Percentiles rank a stretch among this genome's conserved stretches.
phyloP scores from a whole-genome alignment of 768 basidiomycete genomes.

The Chlorophyllum brunneum region DNA sequence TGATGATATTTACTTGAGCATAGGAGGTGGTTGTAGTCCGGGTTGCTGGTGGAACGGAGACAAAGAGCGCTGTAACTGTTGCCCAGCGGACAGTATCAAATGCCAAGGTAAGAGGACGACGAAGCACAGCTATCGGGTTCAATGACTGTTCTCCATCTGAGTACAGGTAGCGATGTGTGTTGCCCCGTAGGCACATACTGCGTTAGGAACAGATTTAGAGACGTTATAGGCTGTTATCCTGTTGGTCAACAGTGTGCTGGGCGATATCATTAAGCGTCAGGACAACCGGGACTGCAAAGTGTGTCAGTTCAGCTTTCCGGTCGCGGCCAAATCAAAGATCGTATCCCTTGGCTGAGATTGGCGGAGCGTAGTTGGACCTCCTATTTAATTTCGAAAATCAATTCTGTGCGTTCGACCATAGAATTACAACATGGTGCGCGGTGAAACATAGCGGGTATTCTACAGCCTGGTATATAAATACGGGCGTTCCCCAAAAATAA shows the following conservation, averaged over 20 bases:
- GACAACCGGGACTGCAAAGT: too few species aligned
- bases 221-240: neutral
- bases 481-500: neutral
- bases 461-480: constrained; percentile 2
- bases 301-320: too few species aligned
- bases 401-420: neutral
- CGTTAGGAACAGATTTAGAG: neutral
- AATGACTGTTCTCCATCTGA: too few species aligned
- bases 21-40: neutral
- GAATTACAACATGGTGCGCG: neutral
- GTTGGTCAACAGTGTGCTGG: too few species aligned
- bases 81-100: neutral
- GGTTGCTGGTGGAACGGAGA: neutral
- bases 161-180: neutral
- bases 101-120: neutral
- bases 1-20: neutral
- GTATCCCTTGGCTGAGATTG: too few species aligned
- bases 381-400: neutral
- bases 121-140: neutral
- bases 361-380: too few species aligned
- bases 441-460: neutral
- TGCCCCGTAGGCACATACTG: neutral
- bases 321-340: too few species aligned
- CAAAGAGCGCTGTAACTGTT: neutral
- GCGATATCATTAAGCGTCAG: too few species aligned